Conservation (phyloP, 2,329 filamentous ascomycete species). For the Didymella lethalis region DNA sequence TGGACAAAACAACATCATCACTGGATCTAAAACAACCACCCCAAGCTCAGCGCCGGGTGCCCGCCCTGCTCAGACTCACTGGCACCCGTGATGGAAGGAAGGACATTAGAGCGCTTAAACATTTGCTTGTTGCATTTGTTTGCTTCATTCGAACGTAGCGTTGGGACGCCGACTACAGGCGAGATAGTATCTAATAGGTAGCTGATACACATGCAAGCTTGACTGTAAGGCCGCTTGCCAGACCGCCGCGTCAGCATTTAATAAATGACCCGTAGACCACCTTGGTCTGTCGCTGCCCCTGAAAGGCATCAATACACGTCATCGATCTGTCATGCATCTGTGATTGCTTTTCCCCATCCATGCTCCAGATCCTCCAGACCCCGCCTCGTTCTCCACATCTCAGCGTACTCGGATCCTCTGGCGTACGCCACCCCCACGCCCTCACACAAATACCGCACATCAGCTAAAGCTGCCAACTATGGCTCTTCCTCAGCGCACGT, state of each 20-base stretch:
- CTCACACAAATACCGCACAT: not conserved
- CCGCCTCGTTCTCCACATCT: not conserved
- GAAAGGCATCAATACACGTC: not conserved
- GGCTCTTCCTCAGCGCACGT: not conserved
- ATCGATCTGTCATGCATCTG: not conserved
- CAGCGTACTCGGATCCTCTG: not conserved
- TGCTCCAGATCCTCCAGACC: not conserved
- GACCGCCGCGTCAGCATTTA: not conserved
- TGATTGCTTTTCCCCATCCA: not conserved
- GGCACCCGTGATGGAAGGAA: not conserved
- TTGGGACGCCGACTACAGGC: not conserved
- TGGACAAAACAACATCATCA: not conserved
- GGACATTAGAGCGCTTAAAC: not conserved
- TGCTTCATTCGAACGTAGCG: conserved; percentile 1
- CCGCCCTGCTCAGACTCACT: not conserved
- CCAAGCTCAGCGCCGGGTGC: not conserved
- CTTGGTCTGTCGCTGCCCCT: not conserved
- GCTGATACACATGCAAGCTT: conserved; percentile 4
- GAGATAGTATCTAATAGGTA: not conserved
- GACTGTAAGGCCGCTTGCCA: conserved; percentile 5
- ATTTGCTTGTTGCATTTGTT: not conserved
- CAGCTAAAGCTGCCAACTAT: not conserved
- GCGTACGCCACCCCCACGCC: not conserved
- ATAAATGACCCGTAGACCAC: not conserved
- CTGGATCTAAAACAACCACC: not conserved